Evolutionary conservation across 2,329 filamentous ascomycete genomes (phyloP).

Genomic region (Teratosphaeria nubilosa): DNA sequence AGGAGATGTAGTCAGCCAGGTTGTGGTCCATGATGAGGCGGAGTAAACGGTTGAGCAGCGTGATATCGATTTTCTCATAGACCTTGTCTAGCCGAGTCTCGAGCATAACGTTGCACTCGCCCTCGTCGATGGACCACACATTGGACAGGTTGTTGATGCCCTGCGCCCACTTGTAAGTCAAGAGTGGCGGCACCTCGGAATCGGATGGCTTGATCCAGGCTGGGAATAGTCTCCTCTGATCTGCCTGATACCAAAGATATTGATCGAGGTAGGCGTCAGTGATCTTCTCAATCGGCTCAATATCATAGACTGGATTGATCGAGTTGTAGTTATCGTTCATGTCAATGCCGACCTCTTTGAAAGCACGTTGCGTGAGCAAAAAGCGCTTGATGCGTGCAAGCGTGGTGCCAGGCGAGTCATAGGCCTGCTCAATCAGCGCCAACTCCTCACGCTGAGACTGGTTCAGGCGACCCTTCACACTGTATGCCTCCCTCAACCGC

Average conservation of each 20-base stretch:
- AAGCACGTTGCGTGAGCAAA: constrained; percentile 88
- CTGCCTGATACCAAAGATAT: constrained; percentile 98
- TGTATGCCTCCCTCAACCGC: constrained; percentile 87
- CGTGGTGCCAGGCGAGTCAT: constrained; percentile 93
- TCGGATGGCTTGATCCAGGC: constrained; percentile 99
- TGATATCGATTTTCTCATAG: constrained; percentile 98
- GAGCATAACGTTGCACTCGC: constrained; percentile 97
- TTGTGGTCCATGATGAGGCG: constrained; percentile 99
- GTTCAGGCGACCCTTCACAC: constrained; percentile 90
- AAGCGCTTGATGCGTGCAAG: constrained; percentile 95
- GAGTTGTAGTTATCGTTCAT: constrained; percentile 99
- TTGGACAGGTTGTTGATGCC: constrained; percentile 96
- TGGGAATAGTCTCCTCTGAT: constrained; percentile 92
- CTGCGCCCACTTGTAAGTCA: constrained; percentile 98
- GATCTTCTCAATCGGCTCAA: constrained; percentile 98
- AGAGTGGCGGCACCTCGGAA: constrained; percentile 85
- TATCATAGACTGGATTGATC: constrained; percentile 98
- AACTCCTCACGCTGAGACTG: constrained; percentile 96
- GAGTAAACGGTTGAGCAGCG: constrained; percentile 82
- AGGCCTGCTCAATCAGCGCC: constrained; percentile 93
- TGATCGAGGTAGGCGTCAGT: constrained; percentile 98
- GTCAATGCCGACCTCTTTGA: constrained; percentile 98
- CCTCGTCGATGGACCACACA: constrained; percentile 88
- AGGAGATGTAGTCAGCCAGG: constrained; percentile 95
- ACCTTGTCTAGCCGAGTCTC: constrained; percentile 98